Base-by-base conservation (phyloP, 164 flowering plant species). In the Tetrastigma voinierianum region DNA sequence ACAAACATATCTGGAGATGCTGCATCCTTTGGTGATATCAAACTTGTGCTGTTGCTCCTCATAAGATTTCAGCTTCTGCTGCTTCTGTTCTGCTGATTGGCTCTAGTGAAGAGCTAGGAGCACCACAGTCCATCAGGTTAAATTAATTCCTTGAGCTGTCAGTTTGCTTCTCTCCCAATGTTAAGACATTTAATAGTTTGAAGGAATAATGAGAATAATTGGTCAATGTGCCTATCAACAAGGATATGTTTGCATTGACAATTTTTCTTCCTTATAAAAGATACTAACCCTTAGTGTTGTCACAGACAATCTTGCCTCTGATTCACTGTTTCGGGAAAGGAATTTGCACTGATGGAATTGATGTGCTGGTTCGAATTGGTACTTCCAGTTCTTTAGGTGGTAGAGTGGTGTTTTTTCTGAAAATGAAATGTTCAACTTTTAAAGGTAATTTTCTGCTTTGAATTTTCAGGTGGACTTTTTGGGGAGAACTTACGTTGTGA, bases 291-390 rank as follows among this genome's bases (percentile, higher is more conserved):
- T 64, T 74, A n/a, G 18, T 62, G 64, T 73, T 67, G 68, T 54
- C 57, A 59, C 91, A 95, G 97, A 95, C 99, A 52, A 82, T 95
- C 70, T 71, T 92, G 77, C 99, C 97, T 69, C 77, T 95, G 52
- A 74, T 95, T 70, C 90, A 87, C 19, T 86, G 84, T 81, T 88
- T 92, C 69, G 99, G 99, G 59, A 95, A 85, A 81, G 96, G 97
- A 76, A 84, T 95, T 46, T 81, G 84, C 72, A 60, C 82, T 59
- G 97, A 92, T 80, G 99, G 97, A 69, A 85, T 90, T 73, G 99
- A 92, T 80, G 96, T 76, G 68, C 83, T 95, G 78, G 85, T 92
- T 82, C 84, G 99, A 88, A 90, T 90, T 81, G 99, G 97, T 95
- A 58, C 32, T 25, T 66, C 68, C 66, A 4, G 56, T 61, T 21